Base-by-base conservation (phyloP, 2,329 filamentous ascomycete species). In the Penicillium sp. region DNA sequence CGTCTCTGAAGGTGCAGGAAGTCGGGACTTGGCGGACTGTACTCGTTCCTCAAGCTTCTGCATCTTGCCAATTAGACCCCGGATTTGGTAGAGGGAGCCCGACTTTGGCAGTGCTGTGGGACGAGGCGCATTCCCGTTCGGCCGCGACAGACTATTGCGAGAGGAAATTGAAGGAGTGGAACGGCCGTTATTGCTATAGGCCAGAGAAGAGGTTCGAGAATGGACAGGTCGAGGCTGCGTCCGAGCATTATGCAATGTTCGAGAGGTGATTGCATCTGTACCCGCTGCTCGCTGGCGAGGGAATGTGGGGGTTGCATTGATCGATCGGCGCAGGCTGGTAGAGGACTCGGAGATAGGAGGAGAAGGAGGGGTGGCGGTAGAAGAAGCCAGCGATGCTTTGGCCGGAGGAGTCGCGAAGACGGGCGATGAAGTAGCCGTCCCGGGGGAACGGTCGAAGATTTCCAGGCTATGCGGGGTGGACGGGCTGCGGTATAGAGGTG, bases 61-160 rank as follows among this genome's bases (percentile, higher is more conserved):
- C 91, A 97, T 97, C 75, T 97, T 94, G 23, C 91, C 92, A 52
- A 95, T 96, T 59, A 99, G 85, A 24, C 88, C 89, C 58, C 93
- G 90, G 66, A 99, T 96, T 70, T 99, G 94, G 60, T 89, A 89
- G 43, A 99, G 84, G 2, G 94, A 97, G 56, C 83, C 81, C 24
- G 84, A 86, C 54, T 82, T 78, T 37, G 83, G 80, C 47, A 85
- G 65, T 23, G 71, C 70, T n/a, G 65, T 69, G 47, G 63, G 66
- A 78, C 84, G 55, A 20, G 48, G 54, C 10, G 54, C 30, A 30
- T 54, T 26, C 7, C 37, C 37, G n/a, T 13, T 60, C 30, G 80
- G 86, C 46, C 79, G 77, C 21, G 83, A 81, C 32, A 71, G 41
- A 52, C 67, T 73, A 27, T 68, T 69, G 27, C 74, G 71, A 44